These are phyloP conservation scores for Botryosphaeria dothidea DNA, from an alignment of 2,329 filamentous ascomycete species.

Conservation along the genomic window DNA sequence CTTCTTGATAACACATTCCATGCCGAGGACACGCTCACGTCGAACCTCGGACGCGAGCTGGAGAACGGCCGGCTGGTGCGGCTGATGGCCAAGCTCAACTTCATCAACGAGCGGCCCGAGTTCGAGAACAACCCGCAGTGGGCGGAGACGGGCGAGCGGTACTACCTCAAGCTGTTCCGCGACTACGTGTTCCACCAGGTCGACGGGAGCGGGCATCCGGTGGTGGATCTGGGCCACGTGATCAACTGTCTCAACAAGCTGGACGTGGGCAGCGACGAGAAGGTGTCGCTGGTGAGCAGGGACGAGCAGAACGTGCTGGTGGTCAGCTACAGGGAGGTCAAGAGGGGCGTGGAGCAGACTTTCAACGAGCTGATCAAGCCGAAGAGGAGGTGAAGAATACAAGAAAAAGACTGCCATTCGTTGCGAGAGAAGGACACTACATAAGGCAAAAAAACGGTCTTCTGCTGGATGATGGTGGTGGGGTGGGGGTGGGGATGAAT, in stretches of 20 bases:
- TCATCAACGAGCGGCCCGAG: constrained; percentile 88
- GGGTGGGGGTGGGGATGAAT: too few species aligned
- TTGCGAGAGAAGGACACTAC: too few species aligned
- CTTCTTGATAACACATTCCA: constrained; percentile 80
- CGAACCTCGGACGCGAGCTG: constrained; percentile 74
- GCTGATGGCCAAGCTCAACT: constrained; percentile 77
- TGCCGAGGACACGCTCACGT: constrained; percentile 71
- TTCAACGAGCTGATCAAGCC: constrained; percentile 59
- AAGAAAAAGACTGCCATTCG: neutral
- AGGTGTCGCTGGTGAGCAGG: constrained; percentile 79
- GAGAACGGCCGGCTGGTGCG: constrained; percentile 88
- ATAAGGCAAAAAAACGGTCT: too few species aligned
- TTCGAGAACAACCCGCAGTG: constrained; percentile 73
- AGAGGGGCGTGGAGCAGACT: constrained; percentile 61
- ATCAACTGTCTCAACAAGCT: constrained; percentile 86
- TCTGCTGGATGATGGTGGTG: neutral
- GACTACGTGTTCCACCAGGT: constrained; percentile 98
- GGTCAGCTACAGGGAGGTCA: constrained; percentile 87
- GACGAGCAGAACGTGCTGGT: constrained; percentile 90
- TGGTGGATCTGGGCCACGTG: constrained; percentile 85
- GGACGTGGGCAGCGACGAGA: constrained; percentile 86
- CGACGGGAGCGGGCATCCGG: constrained; percentile 77
- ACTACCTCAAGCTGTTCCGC: constrained; percentile 90
- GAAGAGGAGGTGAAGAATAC: constrained; percentile 13
- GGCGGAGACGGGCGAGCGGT: constrained; percentile 91